Base-by-base conservation (phyloP, 2,329 filamentous ascomycete species). In the Cladosporium phlei region DNA sequence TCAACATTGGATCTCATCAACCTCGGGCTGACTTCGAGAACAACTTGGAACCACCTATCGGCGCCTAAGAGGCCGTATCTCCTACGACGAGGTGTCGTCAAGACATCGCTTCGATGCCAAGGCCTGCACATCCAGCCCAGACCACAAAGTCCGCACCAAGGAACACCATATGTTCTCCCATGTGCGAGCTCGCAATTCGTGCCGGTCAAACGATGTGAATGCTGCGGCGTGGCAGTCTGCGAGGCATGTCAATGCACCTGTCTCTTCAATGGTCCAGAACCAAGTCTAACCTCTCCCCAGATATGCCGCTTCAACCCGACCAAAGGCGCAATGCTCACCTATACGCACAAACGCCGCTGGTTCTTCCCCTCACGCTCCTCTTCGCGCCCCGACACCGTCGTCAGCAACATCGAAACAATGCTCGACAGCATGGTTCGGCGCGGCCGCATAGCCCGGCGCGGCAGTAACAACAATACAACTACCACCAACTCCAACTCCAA, bases 301-400 rank as follows among this genome's bases (percentile, higher is more conserved):
- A 32, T 32, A 12, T 48, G 46, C 24, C 29, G 46, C 10, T 48
- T 48, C 30, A 37, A 37, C 7, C 38, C 39, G 3, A 43, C 46
- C 17, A 39, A 40, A 29, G 38, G 46, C n/a, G 38, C 39, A 28
- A 48, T 48, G 38, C 39, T 48, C 38, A 48, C 46, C 17, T 43
- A 43, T 19, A 37, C 46, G 2, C 38, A 43, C 32, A 48, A 48
- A 22, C 38, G 46, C 30, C 46, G 39, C 9, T 48, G 46, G 46
- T 42, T 48, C 38, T 48, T 43, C 39, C 46, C 46, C 16, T 48
- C 46, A 2, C 30, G 39, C 11, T 34, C 46, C 14, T 19, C 10
- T 19, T 43, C 38, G 3, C 38, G 39, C 9, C 32, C 38, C 22
- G 33, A 48, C 12, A 42, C 39, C n/a, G 29, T 48, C 24, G 29